Conservation (phyloP, 805 yeast genomes). For the Schizosaccharomyces osmophilus region DNA sequence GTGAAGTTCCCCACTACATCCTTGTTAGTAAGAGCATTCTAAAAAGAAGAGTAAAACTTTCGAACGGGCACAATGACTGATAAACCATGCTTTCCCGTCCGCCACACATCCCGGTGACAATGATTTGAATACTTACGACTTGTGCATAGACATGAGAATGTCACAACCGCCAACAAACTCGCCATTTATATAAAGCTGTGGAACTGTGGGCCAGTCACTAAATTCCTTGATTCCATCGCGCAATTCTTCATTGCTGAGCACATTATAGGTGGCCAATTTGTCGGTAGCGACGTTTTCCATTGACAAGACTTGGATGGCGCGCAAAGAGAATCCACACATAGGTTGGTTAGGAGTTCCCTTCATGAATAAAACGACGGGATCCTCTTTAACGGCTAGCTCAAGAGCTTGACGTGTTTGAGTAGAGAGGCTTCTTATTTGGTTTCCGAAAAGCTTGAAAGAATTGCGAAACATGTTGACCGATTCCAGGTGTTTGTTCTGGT, state of each 20-base stretch:
- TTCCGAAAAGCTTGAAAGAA: no score
- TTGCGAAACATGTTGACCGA: no score
- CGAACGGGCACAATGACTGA: neutral
- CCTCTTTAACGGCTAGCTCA: constrained; percentile 4
- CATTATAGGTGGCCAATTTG: constrained; percentile 92
- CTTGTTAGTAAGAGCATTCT: neutral
- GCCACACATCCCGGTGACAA: neutral
- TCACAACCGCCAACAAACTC: constrained; percentile 97
- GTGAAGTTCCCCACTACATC: neutral
- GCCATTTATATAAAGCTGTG: constrained; percentile 63
- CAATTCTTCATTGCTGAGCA: constrained; percentile 77
- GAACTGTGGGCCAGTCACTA: constrained; percentile 95
- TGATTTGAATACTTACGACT: constrained; percentile 9
- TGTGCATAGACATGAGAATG: constrained; percentile 75
- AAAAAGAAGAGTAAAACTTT: neutral
- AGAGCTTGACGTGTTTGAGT: neutral
- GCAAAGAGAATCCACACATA: constrained; percentile 90
- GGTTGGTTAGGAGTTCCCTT: constrained; percentile 97
- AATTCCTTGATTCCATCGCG: constrained; percentile 90
- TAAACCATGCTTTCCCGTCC: no score
- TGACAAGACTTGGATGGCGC: constrained; percentile 78
- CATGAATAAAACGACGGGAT: constrained; percentile 86
- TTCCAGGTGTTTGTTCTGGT: no score
- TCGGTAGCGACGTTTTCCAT: constrained; percentile 92
- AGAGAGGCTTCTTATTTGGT: neutral